Percentiles rank a stretch among this genome's conserved stretches.
Conservation (phyloP, 1,284 basidiomycete genomes). For the Phylloboletellus chloephorus region DNA sequence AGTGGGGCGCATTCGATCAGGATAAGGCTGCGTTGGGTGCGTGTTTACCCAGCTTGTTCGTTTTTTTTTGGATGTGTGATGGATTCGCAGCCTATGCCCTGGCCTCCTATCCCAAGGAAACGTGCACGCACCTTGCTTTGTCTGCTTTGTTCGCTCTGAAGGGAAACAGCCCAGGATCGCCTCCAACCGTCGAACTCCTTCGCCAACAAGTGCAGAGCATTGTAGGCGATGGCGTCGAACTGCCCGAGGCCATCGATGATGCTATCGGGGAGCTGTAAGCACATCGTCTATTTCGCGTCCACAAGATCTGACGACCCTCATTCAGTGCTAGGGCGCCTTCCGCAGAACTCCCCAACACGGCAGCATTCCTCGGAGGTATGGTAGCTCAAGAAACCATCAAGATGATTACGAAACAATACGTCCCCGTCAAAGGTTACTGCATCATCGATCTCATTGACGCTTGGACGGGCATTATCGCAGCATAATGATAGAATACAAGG, state of each 20-base stretch:
- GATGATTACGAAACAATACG: constrained; percentile 93
- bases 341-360: constrained; percentile 86
- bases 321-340: constrained; percentile 73
- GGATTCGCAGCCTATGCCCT: constrained; percentile 35
- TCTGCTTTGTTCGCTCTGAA: constrained; percentile 51
- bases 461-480: constrained; percentile 58
- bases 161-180: constrained; percentile 22
- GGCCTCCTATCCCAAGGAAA: constrained; percentile 42
- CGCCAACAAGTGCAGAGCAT: constrained; percentile 30
- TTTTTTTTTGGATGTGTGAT: neutral
- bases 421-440: constrained; percentile 84
- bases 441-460: constrained; percentile 83
- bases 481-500: constrained; percentile 10
- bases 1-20: constrained; percentile 55
- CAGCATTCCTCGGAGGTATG: constrained; percentile 89
- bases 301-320: constrained; percentile 5
- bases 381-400: constrained; percentile 99
- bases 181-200: constrained; percentile 34
- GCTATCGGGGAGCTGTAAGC: constrained; percentile 78
- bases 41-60: constrained; percentile 20
- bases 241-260: constrained; percentile 59
- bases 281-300: constrained; percentile 3
- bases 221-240: constrained; percentile 36
- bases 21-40: constrained; percentile 55
- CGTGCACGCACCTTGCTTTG: constrained; percentile 62